Percentiles rank a stretch among this genome's conserved stretches.
phyloP scores from a whole-genome alignment of 2,329 filamentous ascomycete species.

The Colletotrichum tropicale region DNA sequence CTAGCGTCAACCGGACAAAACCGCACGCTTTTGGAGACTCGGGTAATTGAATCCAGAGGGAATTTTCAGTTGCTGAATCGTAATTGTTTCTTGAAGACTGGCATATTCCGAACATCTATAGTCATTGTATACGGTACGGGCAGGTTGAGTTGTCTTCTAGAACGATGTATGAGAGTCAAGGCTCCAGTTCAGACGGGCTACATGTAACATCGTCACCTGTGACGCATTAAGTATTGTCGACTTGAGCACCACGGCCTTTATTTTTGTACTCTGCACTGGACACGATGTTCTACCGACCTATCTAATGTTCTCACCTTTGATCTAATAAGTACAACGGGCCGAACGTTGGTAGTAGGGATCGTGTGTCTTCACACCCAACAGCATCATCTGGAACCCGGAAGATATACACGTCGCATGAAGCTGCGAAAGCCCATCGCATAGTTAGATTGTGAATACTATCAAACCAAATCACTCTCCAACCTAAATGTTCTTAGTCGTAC shows the following conservation, averaged over 20 bases:
- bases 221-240: not conserved
- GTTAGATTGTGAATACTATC: not conserved
- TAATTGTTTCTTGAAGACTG: not conserved
- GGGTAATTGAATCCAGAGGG: not conserved
- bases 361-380: not conserved
- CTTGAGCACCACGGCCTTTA: no score
- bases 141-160: not conserved
- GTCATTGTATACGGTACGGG: not conserved
- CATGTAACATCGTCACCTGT: not conserved
- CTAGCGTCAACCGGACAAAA: not conserved
- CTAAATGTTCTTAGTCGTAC: not conserved
- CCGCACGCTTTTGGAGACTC: not conserved
- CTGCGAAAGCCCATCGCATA: not conserved
- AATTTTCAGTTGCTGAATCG: not conserved
- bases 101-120: not conserved
- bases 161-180: not conserved
- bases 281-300: fast-evolving
- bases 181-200: not conserved
- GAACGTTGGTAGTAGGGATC: not conserved
- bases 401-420: not conserved
- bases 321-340: not conserved
- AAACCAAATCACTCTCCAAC: not conserved
- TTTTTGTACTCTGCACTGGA: fast-evolving
- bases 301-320: not conserved
- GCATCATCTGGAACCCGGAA: not conserved